These are phyloP conservation scores for Penicillium waksmanii DNA, from an alignment of 495 filamentous ascomycete species.

Conservation along the genomic window DNA sequence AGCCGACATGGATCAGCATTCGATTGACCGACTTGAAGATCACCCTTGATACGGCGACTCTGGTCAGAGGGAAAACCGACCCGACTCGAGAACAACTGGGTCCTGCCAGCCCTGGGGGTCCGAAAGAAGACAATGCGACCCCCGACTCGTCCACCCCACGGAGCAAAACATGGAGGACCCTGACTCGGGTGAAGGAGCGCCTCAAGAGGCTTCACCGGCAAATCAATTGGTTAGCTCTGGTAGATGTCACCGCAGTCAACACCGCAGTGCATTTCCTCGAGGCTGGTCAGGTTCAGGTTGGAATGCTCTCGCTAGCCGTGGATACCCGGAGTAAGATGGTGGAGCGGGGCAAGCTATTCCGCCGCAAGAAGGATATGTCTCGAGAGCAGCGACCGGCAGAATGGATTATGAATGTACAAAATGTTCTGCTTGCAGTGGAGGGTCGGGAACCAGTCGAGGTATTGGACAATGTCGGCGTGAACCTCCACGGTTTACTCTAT, in stretches of 20 bases:
- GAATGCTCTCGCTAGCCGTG: constrained; percentile 79
- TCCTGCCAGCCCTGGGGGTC: constrained; percentile 26
- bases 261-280: constrained; percentile 73
- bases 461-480: constrained; percentile 83
- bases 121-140: constrained; percentile 27
- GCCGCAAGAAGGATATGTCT: constrained; percentile 73
- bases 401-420: constrained; percentile 87
- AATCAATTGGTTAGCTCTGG: constrained; percentile 85
- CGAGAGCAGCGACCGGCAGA: constrained; percentile 82
- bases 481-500: constrained; percentile 91
- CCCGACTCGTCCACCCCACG: constrained; percentile 38
- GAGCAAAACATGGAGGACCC: constrained; percentile 76
- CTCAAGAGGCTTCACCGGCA: constrained; percentile 85
- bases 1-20: constrained; percentile 95
- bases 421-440: constrained; percentile 83
- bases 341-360: constrained; percentile 87
- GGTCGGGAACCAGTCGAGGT: constrained; percentile 86
- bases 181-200: constrained; percentile 77
- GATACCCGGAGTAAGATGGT: constrained; percentile 92
- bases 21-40: constrained; percentile 81
- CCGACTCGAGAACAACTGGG: constrained; percentile 25
- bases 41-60: constrained; percentile 72
- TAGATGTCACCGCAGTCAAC: constrained; percentile 86
- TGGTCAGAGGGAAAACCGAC: constrained; percentile 51
- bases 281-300: constrained; percentile 83